Evolutionary conservation across 2,329 filamentous ascomycete genomes (phyloP).

Genomic region (Incumbomyces lentus): DNA sequence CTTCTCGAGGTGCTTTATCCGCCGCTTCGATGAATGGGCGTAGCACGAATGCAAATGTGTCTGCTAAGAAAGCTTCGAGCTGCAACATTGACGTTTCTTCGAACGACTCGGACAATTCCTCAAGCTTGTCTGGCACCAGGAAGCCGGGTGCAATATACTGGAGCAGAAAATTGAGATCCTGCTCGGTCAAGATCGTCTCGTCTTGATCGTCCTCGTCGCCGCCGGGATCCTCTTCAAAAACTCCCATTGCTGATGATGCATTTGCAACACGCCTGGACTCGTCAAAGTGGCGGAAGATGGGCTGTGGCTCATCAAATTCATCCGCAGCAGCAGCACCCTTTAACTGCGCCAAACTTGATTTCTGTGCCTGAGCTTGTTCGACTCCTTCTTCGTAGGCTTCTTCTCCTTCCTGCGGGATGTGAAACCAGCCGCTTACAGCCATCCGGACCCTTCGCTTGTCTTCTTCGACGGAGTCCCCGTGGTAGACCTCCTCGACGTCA

Average conservation of each 20-base stretch:
- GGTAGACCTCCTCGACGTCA: conserved; percentile 96
- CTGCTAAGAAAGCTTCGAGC: conserved; percentile 65
- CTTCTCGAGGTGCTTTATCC: conserved; percentile 37
- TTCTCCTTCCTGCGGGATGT: conserved; percentile 90
- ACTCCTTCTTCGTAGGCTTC: conserved; percentile 81
- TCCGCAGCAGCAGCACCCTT: conserved; percentile 61
- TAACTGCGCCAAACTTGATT: conserved; percentile 84
- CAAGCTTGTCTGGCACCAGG: conserved; percentile 80
- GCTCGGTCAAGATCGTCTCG: conserved; percentile 57
- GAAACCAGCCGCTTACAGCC: conserved; percentile 98
- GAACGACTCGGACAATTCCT: conserved; percentile 71
- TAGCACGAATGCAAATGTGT: conserved; percentile 66
- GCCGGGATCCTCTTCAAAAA: conserved; percentile 21
- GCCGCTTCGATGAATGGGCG: conserved; percentile 58
- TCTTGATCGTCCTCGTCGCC: conserved; percentile 30
- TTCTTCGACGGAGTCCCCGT: conserved; percentile 49
- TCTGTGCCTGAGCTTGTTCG: conserved; percentile 77
- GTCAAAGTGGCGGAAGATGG: conserved; percentile 43
- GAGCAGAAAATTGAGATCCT: conserved; percentile 79
- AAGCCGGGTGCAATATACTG: conserved; percentile 86
- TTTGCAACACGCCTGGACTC: conserved; percentile 24
- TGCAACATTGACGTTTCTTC: conserved; percentile 74
- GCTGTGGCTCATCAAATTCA: conserved; percentile 71
- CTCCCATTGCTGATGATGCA: conserved; percentile 24
- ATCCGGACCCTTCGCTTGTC: conserved; percentile 63